Evolutionary conservation across 768 basidiomycete genomes (phyloP), one percentile per base, ranked within the genome.

Genomic region (Rickenella mellea): DNA sequence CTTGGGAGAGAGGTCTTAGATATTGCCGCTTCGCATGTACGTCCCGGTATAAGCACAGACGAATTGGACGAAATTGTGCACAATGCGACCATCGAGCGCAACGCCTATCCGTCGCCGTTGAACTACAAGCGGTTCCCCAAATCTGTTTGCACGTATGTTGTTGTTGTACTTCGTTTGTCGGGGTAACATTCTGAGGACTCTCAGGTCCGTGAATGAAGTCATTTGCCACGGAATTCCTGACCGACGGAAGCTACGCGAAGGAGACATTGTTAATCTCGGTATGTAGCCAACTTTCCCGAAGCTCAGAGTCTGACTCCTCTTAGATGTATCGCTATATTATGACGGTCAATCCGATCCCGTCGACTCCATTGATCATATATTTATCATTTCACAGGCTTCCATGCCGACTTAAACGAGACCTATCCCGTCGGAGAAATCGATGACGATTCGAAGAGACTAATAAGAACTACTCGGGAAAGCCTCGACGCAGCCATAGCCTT

Each of bases 161-260:
- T 22, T 26, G 31, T 24, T 12, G 21, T 17, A 11, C n/a, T 14
- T n/a, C 38, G n/a, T 15, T 22, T 17, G 21, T 39, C 27, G 26
- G 22, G 19, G 25, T 30, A 25, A 32, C 30, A 7, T 12, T 40
- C 5, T 14, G 9, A 33, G 19, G 20, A 22, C 27, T 45, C 17
- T 28, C 51, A 87, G 88, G 17, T 92, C 90, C 30, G 64, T 98
- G 19, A 99, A 99, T 60, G 94, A 98, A 62, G 84, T 76, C 39
- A 93, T 99, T 53, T 98, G 96, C 60, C 96, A 99, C 60, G 96
- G 94, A 43, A 93, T 94, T 48, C 92, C 93, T 27, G 90, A 94
- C 65, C 71, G 83, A 55, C 67, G 86, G 48, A 82, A 78, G 53
- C 61, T 92, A 49, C 73, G 73, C 53, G 89, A 97, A 50, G 96